Conservation (phyloP, 179 eudicot genomes). For the Gypsophila paniculata region DNA sequence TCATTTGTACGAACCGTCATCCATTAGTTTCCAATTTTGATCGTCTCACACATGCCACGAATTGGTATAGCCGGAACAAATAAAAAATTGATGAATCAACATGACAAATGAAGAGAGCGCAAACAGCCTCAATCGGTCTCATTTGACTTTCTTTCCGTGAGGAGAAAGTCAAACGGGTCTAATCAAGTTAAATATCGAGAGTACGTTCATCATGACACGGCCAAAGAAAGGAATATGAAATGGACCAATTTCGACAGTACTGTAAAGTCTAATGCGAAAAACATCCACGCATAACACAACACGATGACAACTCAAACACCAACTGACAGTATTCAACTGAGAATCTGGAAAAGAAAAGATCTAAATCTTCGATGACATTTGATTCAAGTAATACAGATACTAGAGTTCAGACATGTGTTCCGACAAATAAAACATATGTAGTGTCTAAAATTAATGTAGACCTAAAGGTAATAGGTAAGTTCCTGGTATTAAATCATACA, state of each 20-base stretch:
- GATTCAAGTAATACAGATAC: constrained; percentile 20
- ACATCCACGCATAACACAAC: constrained; percentile 14
- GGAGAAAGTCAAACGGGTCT: background rate
- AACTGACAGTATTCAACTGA: constrained; percentile 1
- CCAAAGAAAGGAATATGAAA: background rate
- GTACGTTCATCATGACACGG: background rate
- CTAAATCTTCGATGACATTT: constrained; percentile 18
- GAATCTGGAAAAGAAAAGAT: constrained; percentile 9
- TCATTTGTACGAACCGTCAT: too few species aligned
- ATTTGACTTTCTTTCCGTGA: too few species aligned
- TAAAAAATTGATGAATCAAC: too few species aligned
- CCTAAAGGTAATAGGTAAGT: constrained; percentile 21
- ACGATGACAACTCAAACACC: constrained; percentile 13
- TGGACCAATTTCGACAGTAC: background rate
- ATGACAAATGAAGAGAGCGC: background rate
- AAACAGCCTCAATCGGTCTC: background rate
- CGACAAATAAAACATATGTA: constrained; percentile 21
- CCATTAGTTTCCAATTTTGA: too few species aligned
- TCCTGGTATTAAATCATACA: constrained; percentile 21
- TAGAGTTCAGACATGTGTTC: constrained; percentile 20
- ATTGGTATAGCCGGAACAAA: too few species aligned
- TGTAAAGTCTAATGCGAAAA: constrained; percentile 12
- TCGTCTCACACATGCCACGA: too few species aligned
- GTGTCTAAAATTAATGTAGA: constrained; percentile 21
- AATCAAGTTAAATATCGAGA: background rate